Evolutionary conservation across 345 rosid species (phyloP), one percentile per base, ranked within the genome.

Genomic region (Pseudoturritis turrita): DNA sequence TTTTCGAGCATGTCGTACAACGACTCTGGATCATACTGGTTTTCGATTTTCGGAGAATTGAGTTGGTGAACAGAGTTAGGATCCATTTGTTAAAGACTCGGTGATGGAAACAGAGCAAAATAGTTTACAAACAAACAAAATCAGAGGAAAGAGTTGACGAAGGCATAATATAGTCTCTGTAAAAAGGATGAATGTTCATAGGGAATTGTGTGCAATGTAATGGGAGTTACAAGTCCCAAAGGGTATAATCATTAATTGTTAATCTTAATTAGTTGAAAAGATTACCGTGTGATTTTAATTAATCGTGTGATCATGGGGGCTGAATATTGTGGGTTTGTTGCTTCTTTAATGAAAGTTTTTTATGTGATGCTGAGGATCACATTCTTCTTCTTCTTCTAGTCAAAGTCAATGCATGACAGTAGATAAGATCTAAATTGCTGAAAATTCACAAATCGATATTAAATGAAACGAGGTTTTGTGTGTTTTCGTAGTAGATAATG

Each of bases 331-430:
- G 21, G 43, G 13, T 50, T 65, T 18, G 63, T 44, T 56, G 15
- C 5, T 57, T 74, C 37, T 12, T 61, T 41, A 44, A 45, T 68
- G 45, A 67, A 41, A 51, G n/a, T 10, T 4, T 46, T 14, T 57
- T 3, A 29, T 40, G n/a, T n/a, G 23, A 18, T 54, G 15, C 10
- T 56, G 28, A 55, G 10, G 44, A 58, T 14, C 35, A 37, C 13
- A 37, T 10, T 18, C 7, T 28, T 39, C 1, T 59, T 37, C 36
- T 1, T 50, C 29, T 0, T 57, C 12, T 52, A 74, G 73, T 58
- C 73, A 74, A 59, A 67, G 78, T 74, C 73, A 74, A 59, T 74
- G 68, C 72, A 66, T 66, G 61, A 74, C 41, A 74, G 67, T 57
- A 33, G 52, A 73, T 47, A 47, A 50, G 13, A 26, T 51, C 29